Base-by-base conservation (phyloP, 2,329 filamentous ascomycete genomes). In the Aspergillus pseudotamarii region DNA sequence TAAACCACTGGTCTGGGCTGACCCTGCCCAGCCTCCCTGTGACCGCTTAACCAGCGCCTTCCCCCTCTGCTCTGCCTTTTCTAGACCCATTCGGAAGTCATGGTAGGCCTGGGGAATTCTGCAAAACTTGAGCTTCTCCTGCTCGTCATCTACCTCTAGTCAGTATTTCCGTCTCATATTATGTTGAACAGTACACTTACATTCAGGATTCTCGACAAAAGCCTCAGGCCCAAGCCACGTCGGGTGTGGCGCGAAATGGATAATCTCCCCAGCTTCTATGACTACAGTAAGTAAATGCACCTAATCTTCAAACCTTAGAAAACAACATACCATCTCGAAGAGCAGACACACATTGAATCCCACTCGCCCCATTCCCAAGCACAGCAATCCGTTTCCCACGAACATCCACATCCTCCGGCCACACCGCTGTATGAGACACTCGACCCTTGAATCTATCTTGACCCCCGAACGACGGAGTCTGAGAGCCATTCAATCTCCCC, bases 311-410 rank as follows among this genome's bases (percentile, higher is more conserved):
- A n/a, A 5, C 6, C 26, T 4, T 21, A 1, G 1, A 8, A 30
- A 36, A 1, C 1, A 6, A 23, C 28, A 10, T 54, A 54, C 50
- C 32, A 23, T n/a, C 32, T 21, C 3, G 50, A 23, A 54, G 9
- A 3, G n/a, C 30, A 23, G 50, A n/a, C n/a, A 71, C 65, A 26
- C 69, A 66, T 50, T 73, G 80, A 12, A 82, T 80, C 0, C 72
- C 79, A 2, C 74, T 78, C 3, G 72, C 72, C 0, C 75, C 73
- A 46, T 72, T 74, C 1, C 74, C 73, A 46, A 76, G 74, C 0
- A 77, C 65, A 21, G 67, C 73, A 30, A 76, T 68, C 1, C 60
- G 59, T 23, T 75, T 76, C 36, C 68, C 64, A 9, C 63, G 59
- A 28, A 69, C 70, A 51, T 72, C 67, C 54, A 68, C 66, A 46